These are phyloP conservation scores for Clarireedia hainanense DNA, from an alignment of 2,329 filamentous ascomycete species.

Conservation along the genomic window DNA sequence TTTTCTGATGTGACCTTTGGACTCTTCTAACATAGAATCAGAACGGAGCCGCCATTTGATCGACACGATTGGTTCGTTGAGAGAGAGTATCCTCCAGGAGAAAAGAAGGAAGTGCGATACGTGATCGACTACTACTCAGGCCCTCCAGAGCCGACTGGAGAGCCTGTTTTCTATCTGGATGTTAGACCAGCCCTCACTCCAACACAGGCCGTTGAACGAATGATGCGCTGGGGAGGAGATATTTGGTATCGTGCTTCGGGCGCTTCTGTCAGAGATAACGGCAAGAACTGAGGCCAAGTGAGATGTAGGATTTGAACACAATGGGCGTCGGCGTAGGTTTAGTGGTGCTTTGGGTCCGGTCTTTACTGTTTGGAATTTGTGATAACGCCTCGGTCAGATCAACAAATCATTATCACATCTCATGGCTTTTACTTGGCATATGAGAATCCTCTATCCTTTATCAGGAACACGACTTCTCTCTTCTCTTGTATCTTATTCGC, in stretches of 20 bases:
- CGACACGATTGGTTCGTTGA: constrained; percentile 95
- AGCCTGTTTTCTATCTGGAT: constrained; percentile 93
- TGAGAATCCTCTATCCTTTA: too few species aligned
- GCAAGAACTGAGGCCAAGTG: constrained; percentile 7
- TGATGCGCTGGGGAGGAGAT: constrained; percentile 85
- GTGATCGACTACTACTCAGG: constrained; percentile 96
- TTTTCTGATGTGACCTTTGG: constrained; percentile 3
- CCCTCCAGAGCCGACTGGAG: constrained; percentile 63
- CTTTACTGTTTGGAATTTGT: too few species aligned
- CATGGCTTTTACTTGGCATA: too few species aligned
- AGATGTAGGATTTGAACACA: not conserved
- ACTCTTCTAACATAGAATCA: constrained; percentile 29
- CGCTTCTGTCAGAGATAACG: constrained; percentile 22
- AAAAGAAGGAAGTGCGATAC: constrained; percentile 75
- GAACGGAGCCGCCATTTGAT: constrained; percentile 83
- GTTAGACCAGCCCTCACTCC: constrained; percentile 85
- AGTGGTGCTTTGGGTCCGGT: too few species aligned
- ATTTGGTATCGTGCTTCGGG: constrained; percentile 62
- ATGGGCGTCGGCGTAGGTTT: not conserved
- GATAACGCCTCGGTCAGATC: too few species aligned
- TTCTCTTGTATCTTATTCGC: too few species aligned
- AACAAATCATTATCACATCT: too few species aligned
- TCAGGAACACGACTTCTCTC: too few species aligned
- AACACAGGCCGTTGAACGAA: constrained; percentile 68
- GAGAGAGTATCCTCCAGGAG: constrained; percentile 52